Base-by-base conservation (phyloP, 2,329 filamentous ascomycete species). In the Sphaerostilbella broomeana region DNA sequence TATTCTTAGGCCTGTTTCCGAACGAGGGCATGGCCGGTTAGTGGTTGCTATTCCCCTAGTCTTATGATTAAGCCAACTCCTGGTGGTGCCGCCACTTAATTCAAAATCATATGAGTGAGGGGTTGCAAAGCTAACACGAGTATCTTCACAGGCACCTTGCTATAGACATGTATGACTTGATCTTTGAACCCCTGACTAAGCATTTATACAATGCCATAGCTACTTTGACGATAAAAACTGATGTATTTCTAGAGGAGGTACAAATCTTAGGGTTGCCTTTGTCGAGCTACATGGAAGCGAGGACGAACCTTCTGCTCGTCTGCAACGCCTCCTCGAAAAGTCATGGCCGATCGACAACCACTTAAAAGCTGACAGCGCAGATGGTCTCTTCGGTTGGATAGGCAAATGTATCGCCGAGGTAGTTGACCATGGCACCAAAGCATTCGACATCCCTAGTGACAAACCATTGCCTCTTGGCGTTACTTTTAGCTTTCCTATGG, bases 301-400 rank as follows among this genome's bases (percentile, higher is more conserved):
- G 33, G 48, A 51, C 27, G 56, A 50, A 10, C 38, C 52, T 32
- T 43, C 53, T n/a, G 27, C 53, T 16, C 70, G 70, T 29, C 65
- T 83, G 21, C 68, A 68, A 24, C 69, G 79, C 32, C 72, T 75
- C 5, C 62, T 86, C 40, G 84, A 88, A 56, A 80, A 72, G 47
- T 76, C 75, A 38, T 88, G 84, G 83, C 76, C 82, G 6, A 89
- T 89, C 50, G 74, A 73, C 33, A 77, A 87, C 28, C 75, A 81
- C 39, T 62, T 88, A 46, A 87, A 87, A 55, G 77, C 75, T 58
- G 78, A 87, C 49, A 81, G 88, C 47, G 77, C 82, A 1, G 79
- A 86, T 41, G 78, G 80, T 42, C 65, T 90, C 2, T 92, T 92
- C 58, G 63, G 72, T n/a, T 92, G 85, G 85, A 86, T 92, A 48